These are phyloP conservation scores for Talaromyces sp. DNA, from an alignment of 2,329 filamentous ascomycete species.

Conservation along the genomic window DNA sequence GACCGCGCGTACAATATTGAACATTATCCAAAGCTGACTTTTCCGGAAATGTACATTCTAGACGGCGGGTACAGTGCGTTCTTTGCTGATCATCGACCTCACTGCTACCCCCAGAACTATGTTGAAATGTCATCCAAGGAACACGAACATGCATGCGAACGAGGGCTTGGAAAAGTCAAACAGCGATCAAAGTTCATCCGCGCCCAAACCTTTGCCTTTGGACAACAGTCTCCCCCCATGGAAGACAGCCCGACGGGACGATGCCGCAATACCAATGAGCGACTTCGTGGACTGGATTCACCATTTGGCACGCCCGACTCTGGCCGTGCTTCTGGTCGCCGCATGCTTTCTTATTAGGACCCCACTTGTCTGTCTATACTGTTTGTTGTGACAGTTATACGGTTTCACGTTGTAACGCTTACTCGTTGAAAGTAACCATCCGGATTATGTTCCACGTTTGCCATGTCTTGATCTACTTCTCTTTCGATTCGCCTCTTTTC, in stretches of 20 bases:
- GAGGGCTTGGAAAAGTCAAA: slow-evolving; percentile 88
- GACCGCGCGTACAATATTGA: slow-evolving; percentile 84
- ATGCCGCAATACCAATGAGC: slow-evolving; percentile 31
- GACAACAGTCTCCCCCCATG: slow-evolving; percentile 60
- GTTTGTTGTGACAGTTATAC: not conserved
- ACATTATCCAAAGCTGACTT: slow-evolving; percentile 82
- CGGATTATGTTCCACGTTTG: slow-evolving; percentile 14
- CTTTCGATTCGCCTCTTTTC: slow-evolving; percentile 12
- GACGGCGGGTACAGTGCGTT: slow-evolving; percentile 96
- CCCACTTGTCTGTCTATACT: not conserved
- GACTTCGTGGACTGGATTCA: slow-evolving; percentile 27
- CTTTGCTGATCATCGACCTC: slow-evolving; percentile 69
- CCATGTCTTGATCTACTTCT: slow-evolving; percentile 9
- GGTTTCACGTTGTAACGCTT: slow-evolving; percentile 21
- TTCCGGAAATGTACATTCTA: slow-evolving; percentile 94
- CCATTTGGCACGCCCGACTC: slow-evolving; percentile 34
- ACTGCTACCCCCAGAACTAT: slow-evolving; percentile 92
- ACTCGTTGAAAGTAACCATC: slow-evolving; percentile 14
- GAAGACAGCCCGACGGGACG: slow-evolving; percentile 60
- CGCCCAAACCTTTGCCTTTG: slow-evolving; percentile 93
- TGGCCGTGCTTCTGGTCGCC: slow-evolving; percentile 34
- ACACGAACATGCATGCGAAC: slow-evolving; percentile 88
- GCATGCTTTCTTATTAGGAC: slow-evolving; percentile 40
- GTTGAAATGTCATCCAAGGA: slow-evolving; percentile 93
- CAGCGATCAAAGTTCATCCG: slow-evolving; percentile 79